Conservation (phyloP, 2,329 filamentous ascomycete genomes). For the Mariannaea sp. region DNA sequence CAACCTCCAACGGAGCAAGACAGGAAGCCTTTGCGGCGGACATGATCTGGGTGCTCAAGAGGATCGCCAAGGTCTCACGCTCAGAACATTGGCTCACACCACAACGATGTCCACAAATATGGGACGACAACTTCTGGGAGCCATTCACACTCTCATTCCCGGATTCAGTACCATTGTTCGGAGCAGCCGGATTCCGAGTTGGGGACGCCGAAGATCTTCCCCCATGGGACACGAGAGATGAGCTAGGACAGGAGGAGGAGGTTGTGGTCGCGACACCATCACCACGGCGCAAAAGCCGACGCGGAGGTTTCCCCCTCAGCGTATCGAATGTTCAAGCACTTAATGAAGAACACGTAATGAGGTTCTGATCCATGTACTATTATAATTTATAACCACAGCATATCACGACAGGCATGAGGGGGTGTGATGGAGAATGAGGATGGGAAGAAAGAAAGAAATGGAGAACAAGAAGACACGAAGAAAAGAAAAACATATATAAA, state of each 20-base stretch:
- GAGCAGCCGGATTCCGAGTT: constrained; percentile 35
- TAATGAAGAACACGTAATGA: neutral
- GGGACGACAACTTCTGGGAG: constrained; percentile 38
- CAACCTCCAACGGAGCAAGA: constrained; percentile 13
- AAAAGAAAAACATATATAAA: neutral
- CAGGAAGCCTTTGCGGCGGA: constrained; percentile 37
- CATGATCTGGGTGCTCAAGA: constrained; percentile 44
- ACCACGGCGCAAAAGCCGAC: neutral
- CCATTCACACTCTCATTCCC: constrained; percentile 41
- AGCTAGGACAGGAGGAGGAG: neutral
- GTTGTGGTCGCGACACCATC: neutral
- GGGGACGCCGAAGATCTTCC: neutral
- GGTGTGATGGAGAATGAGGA: neutral
- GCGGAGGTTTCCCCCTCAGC: neutral
- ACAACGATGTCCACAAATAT: constrained; percentile 30
- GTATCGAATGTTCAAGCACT: constrained; percentile 1
- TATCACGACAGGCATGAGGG: neutral
- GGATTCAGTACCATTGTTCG: constrained; percentile 38
- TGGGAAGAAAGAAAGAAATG: too few species aligned
- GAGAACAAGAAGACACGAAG: too few species aligned
- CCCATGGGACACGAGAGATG: neutral
- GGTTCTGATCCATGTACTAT: neutral
- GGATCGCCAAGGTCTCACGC: constrained; percentile 32
- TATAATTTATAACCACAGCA: neutral
- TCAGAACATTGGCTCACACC: constrained; percentile 29